phyloP scores from a whole-genome alignment of 1,284 basidiomycete genomes.

The Cutaneotrichosporon spelunceum region DNA sequence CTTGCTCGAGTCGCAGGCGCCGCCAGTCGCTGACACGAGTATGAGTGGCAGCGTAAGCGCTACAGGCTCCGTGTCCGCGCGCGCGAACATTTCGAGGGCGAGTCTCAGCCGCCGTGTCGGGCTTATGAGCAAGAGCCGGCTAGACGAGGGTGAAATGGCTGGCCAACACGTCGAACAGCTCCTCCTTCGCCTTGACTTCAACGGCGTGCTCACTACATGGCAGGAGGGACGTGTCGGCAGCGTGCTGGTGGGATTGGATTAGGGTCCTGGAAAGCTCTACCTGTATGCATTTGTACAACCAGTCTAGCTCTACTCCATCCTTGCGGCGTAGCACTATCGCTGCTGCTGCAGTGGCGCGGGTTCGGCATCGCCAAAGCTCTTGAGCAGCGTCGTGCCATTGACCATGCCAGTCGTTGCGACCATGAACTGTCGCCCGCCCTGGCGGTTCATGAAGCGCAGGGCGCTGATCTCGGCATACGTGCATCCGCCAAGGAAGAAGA shows the following conservation, averaged over 20 bases:
- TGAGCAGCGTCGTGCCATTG: slow-evolving; percentile 58
- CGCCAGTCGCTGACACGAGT: slow-evolving; percentile 36
- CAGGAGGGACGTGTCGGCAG: slow-evolving; percentile 18
- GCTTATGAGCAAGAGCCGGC: slow-evolving; percentile 46
- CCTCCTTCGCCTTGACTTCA: slow-evolving; percentile 77
- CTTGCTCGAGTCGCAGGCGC: slow-evolving; percentile 62
- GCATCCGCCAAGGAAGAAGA: slow-evolving; percentile 98
- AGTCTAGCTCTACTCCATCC: neutral
- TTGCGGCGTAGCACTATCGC: neutral
- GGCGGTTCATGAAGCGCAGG: slow-evolving; percentile 80
- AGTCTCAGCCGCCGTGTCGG: slow-evolving; percentile 23
- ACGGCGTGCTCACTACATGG: slow-evolving; percentile 67
- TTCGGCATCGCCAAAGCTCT: slow-evolving; percentile 21
- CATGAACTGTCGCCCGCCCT: slow-evolving; percentile 73
- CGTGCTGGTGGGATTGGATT: slow-evolving; percentile 4
- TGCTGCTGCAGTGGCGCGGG: slow-evolving; percentile 14
- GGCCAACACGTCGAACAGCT: slow-evolving; percentile 78
- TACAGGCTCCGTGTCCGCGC: neutral
- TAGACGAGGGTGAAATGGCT: slow-evolving; percentile 52
- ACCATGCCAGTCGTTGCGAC: slow-evolving; percentile 86
- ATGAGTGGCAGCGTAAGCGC: slow-evolving; percentile 9
- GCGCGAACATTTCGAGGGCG: slow-evolving; percentile 7
- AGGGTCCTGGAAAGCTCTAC: neutral
- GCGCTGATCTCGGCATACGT: slow-evolving; percentile 97
- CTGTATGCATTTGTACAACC: slow-evolving; percentile 13